phyloP scores from a whole-genome alignment of 306 rosid genomes.

The Fragaria ananassa region DNA sequence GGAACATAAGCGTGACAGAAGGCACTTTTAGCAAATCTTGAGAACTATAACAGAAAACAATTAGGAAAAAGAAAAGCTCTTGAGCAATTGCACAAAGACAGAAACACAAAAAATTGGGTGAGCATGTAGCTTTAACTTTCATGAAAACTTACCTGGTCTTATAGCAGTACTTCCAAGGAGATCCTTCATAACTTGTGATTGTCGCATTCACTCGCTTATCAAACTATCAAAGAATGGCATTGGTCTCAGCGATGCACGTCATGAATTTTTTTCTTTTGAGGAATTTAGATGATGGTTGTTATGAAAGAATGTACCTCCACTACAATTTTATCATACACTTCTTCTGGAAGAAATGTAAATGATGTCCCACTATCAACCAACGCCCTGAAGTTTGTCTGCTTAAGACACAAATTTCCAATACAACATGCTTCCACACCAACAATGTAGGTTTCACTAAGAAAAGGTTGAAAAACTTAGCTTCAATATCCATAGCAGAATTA shows the following conservation, averaged over 20 bases:
- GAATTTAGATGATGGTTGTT: slow-evolving; percentile 18
- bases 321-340: slow-evolving; percentile 53
- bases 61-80: background rate
- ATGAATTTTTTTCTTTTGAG: background rate
- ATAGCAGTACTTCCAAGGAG: slow-evolving; percentile 88
- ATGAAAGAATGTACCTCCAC: slow-evolving; percentile 54
- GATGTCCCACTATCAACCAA: slow-evolving; percentile 89
- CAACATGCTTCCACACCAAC: slow-evolving; percentile 80
- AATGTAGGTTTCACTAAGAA: slow-evolving; percentile 65
- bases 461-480: background rate
- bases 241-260: slow-evolving; percentile 28
- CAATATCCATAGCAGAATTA: background rate
- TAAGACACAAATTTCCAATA: slow-evolving; percentile 58
- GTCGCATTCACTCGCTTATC: slow-evolving; percentile 66
- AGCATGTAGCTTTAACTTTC: slow-evolving; percentile 2
- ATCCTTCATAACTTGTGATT: slow-evolving; percentile 49
- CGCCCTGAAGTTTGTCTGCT: slow-evolving; percentile 61
- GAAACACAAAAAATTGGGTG: background rate
- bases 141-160: slow-evolving; percentile 47
- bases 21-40: slow-evolving; percentile 65
- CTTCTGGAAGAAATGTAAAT: slow-evolving; percentile 81
- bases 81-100: slow-evolving; percentile 15
- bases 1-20: slow-evolving; percentile 60
- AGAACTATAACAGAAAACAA: slow-evolving; percentile 38
- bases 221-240: slow-evolving; percentile 48